Conservation (phyloP, 2,329 filamentous ascomycete species). For the Rhynchosporium secalis region DNA sequence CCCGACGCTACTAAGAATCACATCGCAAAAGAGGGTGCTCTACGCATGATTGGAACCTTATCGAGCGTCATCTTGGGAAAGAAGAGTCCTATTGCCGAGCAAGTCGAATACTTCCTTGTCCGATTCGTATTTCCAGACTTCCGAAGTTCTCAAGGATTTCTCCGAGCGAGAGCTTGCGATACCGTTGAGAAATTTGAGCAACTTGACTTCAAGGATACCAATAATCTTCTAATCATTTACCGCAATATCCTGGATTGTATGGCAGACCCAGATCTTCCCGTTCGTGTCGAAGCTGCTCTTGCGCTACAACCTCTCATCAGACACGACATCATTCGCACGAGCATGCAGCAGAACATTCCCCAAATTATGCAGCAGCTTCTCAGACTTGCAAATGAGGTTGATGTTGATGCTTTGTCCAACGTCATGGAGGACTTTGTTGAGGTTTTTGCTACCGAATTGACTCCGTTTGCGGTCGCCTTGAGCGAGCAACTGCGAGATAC, state of each 20-base stretch:
- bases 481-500: conserved; percentile 96
- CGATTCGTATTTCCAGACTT: conserved; percentile 99
- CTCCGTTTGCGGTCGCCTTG: conserved; percentile 92
- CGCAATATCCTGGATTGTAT: conserved; percentile 95
- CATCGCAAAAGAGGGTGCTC: conserved; percentile 90
- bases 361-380: conserved; percentile 99
- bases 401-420: conserved; percentile 94
- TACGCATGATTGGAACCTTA: conserved; percentile 95
- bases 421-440: conserved; percentile 99
- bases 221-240: conserved; percentile 95
- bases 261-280: conserved; percentile 89
- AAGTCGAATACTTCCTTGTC: conserved; percentile 98
- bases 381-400: conserved; percentile 95
- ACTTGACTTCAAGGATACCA: conserved; percentile 93
- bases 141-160: conserved; percentile 85
- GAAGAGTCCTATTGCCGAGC: conserved; percentile 96
- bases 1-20: conserved; percentile 90
- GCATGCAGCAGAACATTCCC: conserved; percentile 97
- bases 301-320: conserved; percentile 93
- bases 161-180: conserved; percentile 92
- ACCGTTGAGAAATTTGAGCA: conserved; percentile 98
- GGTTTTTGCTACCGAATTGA: conserved; percentile 94
- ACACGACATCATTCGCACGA: conserved; percentile 88
- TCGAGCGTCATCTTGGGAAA: conserved; percentile 93
- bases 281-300: conserved; percentile 89